A percentile compares a stretch with the other conserved stretches of the same genome.
Evolutionary conservation across 1,284 basidiomycete species (phyloP).

Genomic region (Puccinia novopanici): DNA sequence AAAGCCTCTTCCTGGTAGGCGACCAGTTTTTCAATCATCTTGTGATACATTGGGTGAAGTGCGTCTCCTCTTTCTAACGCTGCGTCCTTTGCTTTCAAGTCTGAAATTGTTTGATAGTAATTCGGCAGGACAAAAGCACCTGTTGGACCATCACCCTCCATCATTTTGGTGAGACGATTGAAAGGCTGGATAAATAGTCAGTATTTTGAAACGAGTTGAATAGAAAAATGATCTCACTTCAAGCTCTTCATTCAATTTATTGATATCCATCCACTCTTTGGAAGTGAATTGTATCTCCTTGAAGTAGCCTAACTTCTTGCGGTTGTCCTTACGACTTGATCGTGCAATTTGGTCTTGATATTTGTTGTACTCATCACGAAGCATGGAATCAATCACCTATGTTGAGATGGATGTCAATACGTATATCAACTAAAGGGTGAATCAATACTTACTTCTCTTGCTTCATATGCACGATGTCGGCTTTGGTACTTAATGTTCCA

Average conservation of each 20-base stretch:
- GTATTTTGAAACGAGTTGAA: neutral
- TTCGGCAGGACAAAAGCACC: too few relatives aligned
- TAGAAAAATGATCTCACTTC: neutral
- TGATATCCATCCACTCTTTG: neutral
- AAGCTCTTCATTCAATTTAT: neutral
- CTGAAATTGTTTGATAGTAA: neutral
- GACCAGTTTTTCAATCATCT: neutral
- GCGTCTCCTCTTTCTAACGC: neutral
- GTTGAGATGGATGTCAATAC: too few relatives aligned
- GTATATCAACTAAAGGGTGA: too few relatives aligned
- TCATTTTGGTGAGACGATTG: neutral
- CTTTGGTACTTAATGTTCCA: too few relatives aligned
- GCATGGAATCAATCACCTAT: too few relatives aligned
- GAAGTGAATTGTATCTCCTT: neutral
- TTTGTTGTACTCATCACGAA: too few relatives aligned
- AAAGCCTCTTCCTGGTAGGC: neutral
- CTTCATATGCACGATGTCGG: too few relatives aligned
- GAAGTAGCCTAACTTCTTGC: neutral
- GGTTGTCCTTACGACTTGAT: neutral
- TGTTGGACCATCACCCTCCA: neutral
- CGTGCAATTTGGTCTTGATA: neutral
- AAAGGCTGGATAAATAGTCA: neutral
- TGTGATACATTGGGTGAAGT: too few relatives aligned
- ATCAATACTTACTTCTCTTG: too few relatives aligned
- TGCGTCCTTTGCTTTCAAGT: neutral